Evolutionary conservation across 371 early-diverging fungal species (phyloP), one percentile per base, ranked within the genome.

Genomic region (Funneliformis caledonium): DNA sequence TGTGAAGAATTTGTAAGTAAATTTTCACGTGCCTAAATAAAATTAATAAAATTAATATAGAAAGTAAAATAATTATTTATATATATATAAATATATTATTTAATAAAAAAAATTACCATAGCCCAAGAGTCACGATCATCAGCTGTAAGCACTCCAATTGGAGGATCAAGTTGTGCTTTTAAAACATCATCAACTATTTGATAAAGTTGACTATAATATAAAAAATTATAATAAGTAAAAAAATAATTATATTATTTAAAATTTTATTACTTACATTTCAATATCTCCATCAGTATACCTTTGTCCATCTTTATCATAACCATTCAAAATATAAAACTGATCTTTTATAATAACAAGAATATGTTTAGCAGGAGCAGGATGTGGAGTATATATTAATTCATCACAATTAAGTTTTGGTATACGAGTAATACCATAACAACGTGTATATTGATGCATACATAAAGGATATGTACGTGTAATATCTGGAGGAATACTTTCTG

Each of bases 121-220:
- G 93, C 82, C 96, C 98, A 97, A 19, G 86, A 89, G 83, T 97
- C 96, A 31, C 98, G 93, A 69, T 96, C 90, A 64, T 93, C 96
- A 10, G 92, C 93, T 1, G 97, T 96, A 80, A 97, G 85, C 14
- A 96, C 81, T 6, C 95, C 87, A 4, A 97, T 84, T 1, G 94
- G 87, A 0, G 91, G 89, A 47, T 93, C 88, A 16, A 84, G 33
- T 5, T 85, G 73, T 50, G 85, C 62, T 6, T 87, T 80, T 37
- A 87, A 84, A 59, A 87, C 87, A 80, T 92, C 86, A 11, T 83
- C 47, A 47, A 92, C 83, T 26, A 90, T 87, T 5, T 82, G 67
- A 78, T 81, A 26, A 70, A 89, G 82, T 78, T 83, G 84, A 10
- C 87, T 88, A 26, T 7, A 82, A 12, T 14, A 61, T 31, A 72